Evolutionary conservation across 139 green algal genomes (phyloP), one percentile per base, ranked within the genome.

Genomic region (Monoraphidium neglectum): DNA sequence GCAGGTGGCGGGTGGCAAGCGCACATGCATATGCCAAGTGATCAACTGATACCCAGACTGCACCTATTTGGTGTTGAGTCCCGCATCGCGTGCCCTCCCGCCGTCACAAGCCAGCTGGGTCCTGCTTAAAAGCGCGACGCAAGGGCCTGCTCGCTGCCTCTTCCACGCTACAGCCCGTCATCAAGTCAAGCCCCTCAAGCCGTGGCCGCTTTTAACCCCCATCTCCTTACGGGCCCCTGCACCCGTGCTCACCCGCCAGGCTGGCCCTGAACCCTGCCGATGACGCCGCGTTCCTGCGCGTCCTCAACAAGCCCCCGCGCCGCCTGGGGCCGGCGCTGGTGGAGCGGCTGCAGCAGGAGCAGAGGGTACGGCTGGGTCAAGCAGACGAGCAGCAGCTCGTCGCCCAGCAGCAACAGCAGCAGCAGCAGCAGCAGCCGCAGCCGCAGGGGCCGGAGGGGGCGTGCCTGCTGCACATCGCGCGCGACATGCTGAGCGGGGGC

Each of bases 241-340:
- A 8, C 43, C 43, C 43, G 8, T 12, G 43, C 43, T 12, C 8
- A 51, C 43, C 70, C 16, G 15, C 30, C 47, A 60, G 68, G 16
- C 72, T 86, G 53, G 47, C 70, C 23, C 72, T 84, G 5, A 84
- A 81, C 68, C 77, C 68, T 6, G 4, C 24, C 54, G 77, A 84
- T 43, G 82, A 84, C 54, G 28, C 53, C 1, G 51, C 72, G 1
- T 73, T 84, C 18, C 6, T 43, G 30, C 49, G 67, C 13, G 40
- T 81, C 28, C 35, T 79, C 35, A 81, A 84, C 51, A 73, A 65
- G 56, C 77, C 77, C 10, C 68, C 72, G 8, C 59, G 72, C 8
- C 28, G 79, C 3, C 79, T 84, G 35, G 73, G 73, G 15, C 2
- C 21, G 1, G 66, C 37, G 40, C 67, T 60, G 38, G 35, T 61